These are phyloP conservation scores for Microbotryum violaceum DNA, from an alignment of 1,284 basidiomycete species.

Conservation along the genomic window DNA sequence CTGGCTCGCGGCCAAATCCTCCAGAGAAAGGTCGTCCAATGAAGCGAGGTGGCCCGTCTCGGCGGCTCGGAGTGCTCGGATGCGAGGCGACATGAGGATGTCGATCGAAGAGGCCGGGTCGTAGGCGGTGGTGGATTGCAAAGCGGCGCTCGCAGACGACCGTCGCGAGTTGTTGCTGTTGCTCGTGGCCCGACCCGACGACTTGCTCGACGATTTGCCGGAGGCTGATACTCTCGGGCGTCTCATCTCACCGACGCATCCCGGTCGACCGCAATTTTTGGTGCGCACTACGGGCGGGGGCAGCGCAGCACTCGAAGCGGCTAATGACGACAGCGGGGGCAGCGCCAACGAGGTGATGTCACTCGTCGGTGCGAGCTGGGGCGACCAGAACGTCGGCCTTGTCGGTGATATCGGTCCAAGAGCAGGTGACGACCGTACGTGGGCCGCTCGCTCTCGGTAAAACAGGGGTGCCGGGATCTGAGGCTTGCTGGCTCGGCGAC, in stretches of 20 bases:
- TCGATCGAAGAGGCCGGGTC: constrained; percentile 1
- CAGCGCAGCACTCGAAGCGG: too few relatives aligned
- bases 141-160: constrained; percentile 1
- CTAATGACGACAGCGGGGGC: background rate
- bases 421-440: constrained; percentile 6
- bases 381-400: background rate
- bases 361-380: background rate
- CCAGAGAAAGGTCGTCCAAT: background rate
- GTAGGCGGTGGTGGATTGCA: constrained; percentile 10
- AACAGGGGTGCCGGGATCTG: too few relatives aligned
- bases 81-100: constrained; percentile 23
- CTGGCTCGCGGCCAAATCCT: background rate
- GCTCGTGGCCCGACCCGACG: constrained; percentile 2
- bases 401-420: constrained; percentile 1
- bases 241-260: constrained; percentile 17
- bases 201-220: background rate
- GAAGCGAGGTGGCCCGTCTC: background rate
- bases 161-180: constrained; percentile 13
- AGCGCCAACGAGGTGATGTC: background rate
- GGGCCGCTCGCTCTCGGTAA: background rate
- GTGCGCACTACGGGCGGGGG: too few relatives aligned
- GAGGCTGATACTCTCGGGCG: constrained; percentile 10
- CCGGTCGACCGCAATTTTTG: constrained; percentile 19
- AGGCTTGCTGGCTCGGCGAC: background rate
- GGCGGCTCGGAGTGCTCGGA: constrained; percentile 9